Conservation (phyloP, 2,329 filamentous ascomycete species). For the Aureobasidium lini region DNA sequence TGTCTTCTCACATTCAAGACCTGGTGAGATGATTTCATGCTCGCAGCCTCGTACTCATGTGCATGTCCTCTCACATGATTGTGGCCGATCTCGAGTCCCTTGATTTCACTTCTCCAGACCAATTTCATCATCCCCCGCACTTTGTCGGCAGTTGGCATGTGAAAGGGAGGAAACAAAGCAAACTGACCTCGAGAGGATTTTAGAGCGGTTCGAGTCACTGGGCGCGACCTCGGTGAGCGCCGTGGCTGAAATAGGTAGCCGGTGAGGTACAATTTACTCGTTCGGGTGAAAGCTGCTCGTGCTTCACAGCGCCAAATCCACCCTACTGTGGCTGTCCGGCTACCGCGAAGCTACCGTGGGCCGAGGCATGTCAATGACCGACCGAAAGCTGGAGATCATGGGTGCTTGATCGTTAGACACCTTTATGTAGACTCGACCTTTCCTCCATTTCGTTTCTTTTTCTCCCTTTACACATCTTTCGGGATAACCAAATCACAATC, state of each 20-base stretch:
- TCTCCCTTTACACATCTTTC: conserved; percentile 2
- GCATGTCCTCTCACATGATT: conserved; percentile 2
- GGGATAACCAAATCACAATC: not conserved
- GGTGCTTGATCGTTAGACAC: not conserved
- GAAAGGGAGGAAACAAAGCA: conserved; percentile 10
- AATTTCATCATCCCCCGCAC: conserved; percentile 4
- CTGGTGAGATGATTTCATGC: not conserved
- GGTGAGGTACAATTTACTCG: not conserved
- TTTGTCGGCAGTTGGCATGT: conserved; percentile 9
- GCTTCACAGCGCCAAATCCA: not conserved
- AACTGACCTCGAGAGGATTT: not conserved
- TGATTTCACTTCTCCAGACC: not conserved
- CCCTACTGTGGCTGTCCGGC: conserved; percentile 1
- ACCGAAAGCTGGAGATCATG: conserved; percentile 11
- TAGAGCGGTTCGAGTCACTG: not conserved
- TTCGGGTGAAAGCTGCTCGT: not conserved
- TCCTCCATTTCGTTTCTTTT: conserved; percentile 9
- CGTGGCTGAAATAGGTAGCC: not conserved
- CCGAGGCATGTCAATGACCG: conserved; percentile 11
- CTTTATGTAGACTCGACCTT: conserved; percentile 11
- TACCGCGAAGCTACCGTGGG: conserved; percentile 4
- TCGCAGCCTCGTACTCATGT: not conserved
- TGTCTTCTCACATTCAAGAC: not conserved
- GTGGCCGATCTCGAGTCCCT: not conserved
- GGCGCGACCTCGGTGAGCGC: not conserved